A percentile compares a stretch with the other conserved stretches of the same genome.
Evolutionary conservation across 1,284 basidiomycete species (phyloP).

Genomic region (Ceratorhiza oryzae-sativae): DNA sequence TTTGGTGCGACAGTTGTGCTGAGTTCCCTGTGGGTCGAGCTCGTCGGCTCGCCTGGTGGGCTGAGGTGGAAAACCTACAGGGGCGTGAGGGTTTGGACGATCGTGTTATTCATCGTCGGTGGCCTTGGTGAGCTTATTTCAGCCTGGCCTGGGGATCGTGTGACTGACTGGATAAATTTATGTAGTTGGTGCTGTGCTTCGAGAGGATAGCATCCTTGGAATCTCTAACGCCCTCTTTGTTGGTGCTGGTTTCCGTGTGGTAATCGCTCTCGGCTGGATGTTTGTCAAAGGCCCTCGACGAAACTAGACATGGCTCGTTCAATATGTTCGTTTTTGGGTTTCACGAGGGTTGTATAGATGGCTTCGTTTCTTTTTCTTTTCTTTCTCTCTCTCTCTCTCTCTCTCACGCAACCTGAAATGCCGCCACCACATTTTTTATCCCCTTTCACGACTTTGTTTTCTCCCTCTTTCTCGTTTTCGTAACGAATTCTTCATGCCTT

Average conservation of each 20-base stretch:
- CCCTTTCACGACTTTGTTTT: too few relatives aligned
- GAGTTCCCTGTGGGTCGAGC: slow-evolving; percentile 26
- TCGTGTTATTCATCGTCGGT: slow-evolving; percentile 20
- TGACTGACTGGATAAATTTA: background rate
- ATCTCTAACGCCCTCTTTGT: slow-evolving; percentile 15
- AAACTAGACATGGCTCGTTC: background rate
- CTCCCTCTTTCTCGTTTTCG: too few relatives aligned
- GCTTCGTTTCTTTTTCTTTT: background rate
- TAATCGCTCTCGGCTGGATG: slow-evolving; percentile 14
- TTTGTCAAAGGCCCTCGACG: background rate
- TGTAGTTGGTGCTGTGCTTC: slow-evolving; percentile 5
- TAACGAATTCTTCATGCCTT: background rate
- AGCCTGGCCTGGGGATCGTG: background rate
- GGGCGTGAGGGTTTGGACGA: slow-evolving; percentile 7
- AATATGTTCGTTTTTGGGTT: background rate
- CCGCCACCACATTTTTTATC: background rate
- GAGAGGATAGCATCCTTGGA: slow-evolving; percentile 7
- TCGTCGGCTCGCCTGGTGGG: slow-evolving; percentile 24
- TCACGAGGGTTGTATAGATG: too few relatives aligned
- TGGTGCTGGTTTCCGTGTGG: slow-evolving; percentile 13
- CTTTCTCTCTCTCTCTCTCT: background rate
- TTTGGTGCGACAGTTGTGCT: slow-evolving; percentile 29
- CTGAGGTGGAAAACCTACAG: slow-evolving; percentile 23
- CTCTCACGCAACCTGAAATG: background rate
- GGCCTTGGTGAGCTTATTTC: slow-evolving; percentile 10